phyloP scores from a whole-genome alignment of 73 alveolate species.

The Paramecium tetraurelia region DNA sequence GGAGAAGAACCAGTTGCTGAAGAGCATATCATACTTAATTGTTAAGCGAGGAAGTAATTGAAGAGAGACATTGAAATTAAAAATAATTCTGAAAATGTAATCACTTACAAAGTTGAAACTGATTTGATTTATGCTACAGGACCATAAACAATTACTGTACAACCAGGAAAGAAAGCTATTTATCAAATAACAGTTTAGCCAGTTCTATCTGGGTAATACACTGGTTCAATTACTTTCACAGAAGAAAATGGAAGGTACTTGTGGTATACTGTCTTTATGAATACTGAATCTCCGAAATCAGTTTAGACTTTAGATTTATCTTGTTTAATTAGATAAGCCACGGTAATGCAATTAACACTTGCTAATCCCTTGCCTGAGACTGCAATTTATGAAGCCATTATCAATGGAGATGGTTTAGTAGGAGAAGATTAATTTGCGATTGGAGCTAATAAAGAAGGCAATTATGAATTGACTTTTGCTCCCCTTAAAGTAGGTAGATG shows the following conservation, averaged over 20 bases:
- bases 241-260: constrained; percentile 88
- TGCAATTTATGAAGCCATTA: constrained; percentile 89
- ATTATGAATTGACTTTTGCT: constrained; percentile 88
- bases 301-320: constrained; percentile 82
- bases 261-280: constrained; percentile 82
- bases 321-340: constrained; percentile 89
- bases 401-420: constrained; percentile 89
- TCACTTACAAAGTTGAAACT: constrained; percentile 89
- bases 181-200: constrained; percentile 81
- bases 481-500: constrained; percentile 92
- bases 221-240: constrained; percentile 95
- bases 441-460: constrained; percentile 81
- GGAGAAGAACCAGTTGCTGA: constrained; percentile 99
- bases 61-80: constrained; percentile 78
- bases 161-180: constrained; percentile 55
- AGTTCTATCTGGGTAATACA: constrained; percentile 90
- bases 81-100: constrained; percentile 83
- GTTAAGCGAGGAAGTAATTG: constrained; percentile 91
- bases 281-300: constrained; percentile 91
- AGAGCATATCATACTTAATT: constrained; percentile 90
- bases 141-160: constrained; percentile 56
- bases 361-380: constrained; percentile 88
- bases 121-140: constrained; percentile 96
- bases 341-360: constrained; percentile 82
- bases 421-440: constrained; percentile 83